Evolutionary conservation across 176 grass and related monocot genomes (phyloP).

Genomic region (Carex myosuroides): DNA sequence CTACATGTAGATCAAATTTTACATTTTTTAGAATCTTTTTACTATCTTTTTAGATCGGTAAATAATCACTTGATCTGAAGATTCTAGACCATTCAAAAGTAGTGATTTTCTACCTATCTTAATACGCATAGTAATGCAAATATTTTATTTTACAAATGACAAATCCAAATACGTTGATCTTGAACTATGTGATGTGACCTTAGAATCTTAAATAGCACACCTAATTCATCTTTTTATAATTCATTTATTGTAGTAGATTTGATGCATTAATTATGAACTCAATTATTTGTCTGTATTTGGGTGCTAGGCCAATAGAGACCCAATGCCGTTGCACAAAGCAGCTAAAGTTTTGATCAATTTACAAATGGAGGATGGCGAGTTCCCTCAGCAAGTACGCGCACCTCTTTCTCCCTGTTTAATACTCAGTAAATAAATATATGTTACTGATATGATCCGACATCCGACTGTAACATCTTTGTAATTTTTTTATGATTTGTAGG

Average conservation of each 20-base stretch:
- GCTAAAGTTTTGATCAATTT: constrained; percentile 71
- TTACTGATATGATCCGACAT: neutral
- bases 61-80: no score
- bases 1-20: no score
- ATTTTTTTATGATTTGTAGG: constrained; percentile 23
- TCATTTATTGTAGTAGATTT: neutral
- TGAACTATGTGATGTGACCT: neutral
- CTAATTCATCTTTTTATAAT: neutral
- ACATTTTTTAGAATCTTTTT: no score
- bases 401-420: neutral
- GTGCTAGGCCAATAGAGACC: constrained; percentile 68
- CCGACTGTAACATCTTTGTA: neutral
- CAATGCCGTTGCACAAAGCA: constrained; percentile 59
- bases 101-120: no score
- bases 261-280: neutral
- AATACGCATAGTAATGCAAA: neutral
- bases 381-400: constrained; percentile 85
- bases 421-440: neutral
- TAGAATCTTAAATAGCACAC: neutral
- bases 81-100: no score
- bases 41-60: no score
- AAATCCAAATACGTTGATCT: neutral
- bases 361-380: constrained; percentile 72
- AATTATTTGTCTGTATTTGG: neutral
- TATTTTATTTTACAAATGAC: neutral